These are phyloP conservation scores for Warburgia ugandensis DNA, from an alignment of 164 flowering plant genomes.

Conservation along the genomic window DNA sequence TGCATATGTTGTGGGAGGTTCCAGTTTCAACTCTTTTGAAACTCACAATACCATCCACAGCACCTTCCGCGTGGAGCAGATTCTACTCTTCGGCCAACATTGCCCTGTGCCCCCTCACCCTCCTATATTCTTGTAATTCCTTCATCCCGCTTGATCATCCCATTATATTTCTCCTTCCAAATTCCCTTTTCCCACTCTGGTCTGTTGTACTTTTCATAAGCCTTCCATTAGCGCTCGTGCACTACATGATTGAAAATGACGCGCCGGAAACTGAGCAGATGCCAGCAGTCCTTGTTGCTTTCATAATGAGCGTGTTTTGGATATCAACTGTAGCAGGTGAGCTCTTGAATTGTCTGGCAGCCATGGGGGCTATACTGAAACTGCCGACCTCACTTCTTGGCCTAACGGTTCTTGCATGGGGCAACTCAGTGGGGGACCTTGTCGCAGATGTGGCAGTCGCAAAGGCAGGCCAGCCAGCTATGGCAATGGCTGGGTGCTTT, in stretches of 20 bases:
- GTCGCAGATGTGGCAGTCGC: conserved; percentile 98
- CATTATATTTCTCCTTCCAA: conserved; percentile 58
- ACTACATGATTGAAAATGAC: conserved; percentile 62
- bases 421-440: conserved; percentile 97
- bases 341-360: conserved; percentile 75
- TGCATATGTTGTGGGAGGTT: conserved; percentile 56
- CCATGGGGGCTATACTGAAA: conserved; percentile 60
- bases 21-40: conserved; percentile 67
- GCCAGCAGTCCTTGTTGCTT: conserved; percentile 51
- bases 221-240: conserved; percentile 60
- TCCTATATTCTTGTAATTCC: conserved; percentile 67
- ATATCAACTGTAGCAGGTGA: conserved; percentile 93
- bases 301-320: conserved; percentile 97
- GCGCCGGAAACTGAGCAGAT: conserved; percentile 72
- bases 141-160: conserved; percentile 71
- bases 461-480: conserved; percentile 92
- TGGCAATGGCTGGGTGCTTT: conserved; percentile 99
- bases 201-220: conserved; percentile 52
- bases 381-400: conserved; percentile 84
- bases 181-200: conserved; percentile 83
- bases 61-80: conserved; percentile 79
- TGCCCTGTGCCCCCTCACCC: conserved; percentile 73
- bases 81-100: conserved; percentile 77
- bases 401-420: conserved; percentile 97
- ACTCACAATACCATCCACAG: conserved; percentile 71